Evolutionary conservation across 2,329 filamentous ascomycete species (phyloP).

Genomic region (Lecanoromycetidae sp.): DNA sequence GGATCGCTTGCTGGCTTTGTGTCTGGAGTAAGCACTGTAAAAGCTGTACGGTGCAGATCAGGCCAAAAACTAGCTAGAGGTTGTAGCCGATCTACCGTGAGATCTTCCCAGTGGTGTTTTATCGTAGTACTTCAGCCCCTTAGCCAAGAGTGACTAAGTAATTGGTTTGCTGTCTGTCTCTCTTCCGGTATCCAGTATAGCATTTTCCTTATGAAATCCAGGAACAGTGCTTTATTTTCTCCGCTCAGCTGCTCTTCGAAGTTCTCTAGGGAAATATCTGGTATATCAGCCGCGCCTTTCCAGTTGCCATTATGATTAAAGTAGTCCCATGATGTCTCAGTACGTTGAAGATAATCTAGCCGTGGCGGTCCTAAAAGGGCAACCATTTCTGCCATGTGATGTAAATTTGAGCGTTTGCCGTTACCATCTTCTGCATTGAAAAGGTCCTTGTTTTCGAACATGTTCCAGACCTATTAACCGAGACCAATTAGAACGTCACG

Average conservation of each 20-base stretch:
- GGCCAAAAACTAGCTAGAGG: no score
- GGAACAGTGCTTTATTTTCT: conserved; percentile 15
- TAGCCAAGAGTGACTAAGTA: conserved; percentile 16
- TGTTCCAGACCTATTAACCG: conserved; percentile 17
- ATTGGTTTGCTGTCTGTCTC: conserved; percentile 19
- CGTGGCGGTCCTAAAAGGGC: conserved; percentile 14
- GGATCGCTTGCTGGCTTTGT: no score
- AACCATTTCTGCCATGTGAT: conserved; percentile 17
- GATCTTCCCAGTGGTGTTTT: no score
- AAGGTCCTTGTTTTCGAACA: conserved; percentile 17
- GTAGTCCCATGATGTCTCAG: not conserved
- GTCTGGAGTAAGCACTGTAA: no score
- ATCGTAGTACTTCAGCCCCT: no score
- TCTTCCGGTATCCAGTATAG: conserved; percentile 19
- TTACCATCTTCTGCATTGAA: conserved; percentile 16
- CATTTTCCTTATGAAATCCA: conserved; percentile 19
- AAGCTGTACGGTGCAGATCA: no score
- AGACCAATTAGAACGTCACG: not conserved
- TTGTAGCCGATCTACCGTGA: no score
- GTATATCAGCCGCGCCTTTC: conserved; percentile 8
- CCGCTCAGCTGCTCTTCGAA: conserved; percentile 12
- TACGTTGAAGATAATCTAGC: not conserved
- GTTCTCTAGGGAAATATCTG: conserved; percentile 13
- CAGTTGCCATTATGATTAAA: conserved; percentile 9
- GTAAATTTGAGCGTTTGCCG: conserved; percentile 6